Percentiles rank a stretch among this genome's conserved stretches.
These are phyloP conservation scores for Pyracantha coccinea DNA, from an alignment of 331 rosid genomes.

Conservation along the genomic window DNA sequence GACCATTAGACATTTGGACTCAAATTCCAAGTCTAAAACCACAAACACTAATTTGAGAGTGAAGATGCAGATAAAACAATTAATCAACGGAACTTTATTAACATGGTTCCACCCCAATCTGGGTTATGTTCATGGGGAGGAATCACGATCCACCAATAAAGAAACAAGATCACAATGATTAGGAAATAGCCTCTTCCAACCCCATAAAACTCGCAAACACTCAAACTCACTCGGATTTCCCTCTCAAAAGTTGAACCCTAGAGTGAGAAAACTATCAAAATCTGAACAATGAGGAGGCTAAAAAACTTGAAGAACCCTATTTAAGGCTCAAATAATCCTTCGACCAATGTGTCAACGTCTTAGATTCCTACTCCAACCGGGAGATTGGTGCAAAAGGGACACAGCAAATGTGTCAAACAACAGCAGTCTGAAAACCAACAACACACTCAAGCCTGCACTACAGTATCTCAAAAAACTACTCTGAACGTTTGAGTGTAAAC, in stretches of 20 bases:
- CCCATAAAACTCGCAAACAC: neutral
- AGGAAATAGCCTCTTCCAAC: neutral
- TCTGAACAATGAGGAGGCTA: neutral
- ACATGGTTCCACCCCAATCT: neutral
- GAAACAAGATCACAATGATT: neutral
- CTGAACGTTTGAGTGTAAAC: too few species aligned
- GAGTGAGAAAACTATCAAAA: neutral
- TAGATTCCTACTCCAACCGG: neutral
- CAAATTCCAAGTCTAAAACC: neutral
- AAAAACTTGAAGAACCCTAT: neutral
- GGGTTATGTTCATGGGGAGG: neutral
- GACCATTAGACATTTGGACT: neutral
- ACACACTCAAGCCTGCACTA: neutral
- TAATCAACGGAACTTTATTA: neutral
- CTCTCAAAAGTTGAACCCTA: neutral
- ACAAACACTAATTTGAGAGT: neutral
- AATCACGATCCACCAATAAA: neutral
- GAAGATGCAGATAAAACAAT: neutral
- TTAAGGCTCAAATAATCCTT: neutral
- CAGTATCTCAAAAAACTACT: neutral
- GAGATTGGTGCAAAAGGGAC: neutral
- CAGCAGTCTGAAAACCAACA: neutral
- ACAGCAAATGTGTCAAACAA: neutral
- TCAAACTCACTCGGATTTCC: neutral
- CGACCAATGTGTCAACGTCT: neutral